Evolutionary conservation across 805 yeast species (phyloP).

Genomic region (Teunomyces cretensis): DNA sequence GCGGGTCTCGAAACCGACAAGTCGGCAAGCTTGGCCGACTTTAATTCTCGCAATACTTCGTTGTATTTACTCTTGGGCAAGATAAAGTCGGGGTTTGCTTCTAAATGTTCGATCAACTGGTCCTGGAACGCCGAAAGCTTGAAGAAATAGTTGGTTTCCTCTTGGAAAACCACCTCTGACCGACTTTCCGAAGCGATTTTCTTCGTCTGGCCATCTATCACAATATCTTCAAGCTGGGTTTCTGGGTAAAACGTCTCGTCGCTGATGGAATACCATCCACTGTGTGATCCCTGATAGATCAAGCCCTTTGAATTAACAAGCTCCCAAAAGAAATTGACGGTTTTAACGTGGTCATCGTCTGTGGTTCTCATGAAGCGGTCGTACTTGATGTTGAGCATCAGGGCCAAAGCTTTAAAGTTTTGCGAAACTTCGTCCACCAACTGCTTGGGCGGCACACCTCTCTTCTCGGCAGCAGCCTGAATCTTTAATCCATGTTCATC

Average conservation of each 20-base stretch:
- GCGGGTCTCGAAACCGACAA: conserved; percentile 87
- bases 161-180: conserved; percentile 69
- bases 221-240: conserved; percentile 54
- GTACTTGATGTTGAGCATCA: conserved; percentile 53
- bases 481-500: conserved; percentile 97
- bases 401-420: conserved; percentile 65
- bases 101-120: conserved; percentile 49
- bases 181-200: conserved; percentile 66
- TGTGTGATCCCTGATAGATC: conserved; percentile 79
- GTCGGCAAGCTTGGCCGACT: conserved; percentile 51
- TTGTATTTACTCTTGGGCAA: conserved; percentile 58
- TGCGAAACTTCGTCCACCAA: conserved; percentile 72
- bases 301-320: conserved; percentile 55
- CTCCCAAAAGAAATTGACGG: conserved; percentile 73
- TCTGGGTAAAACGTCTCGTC: conserved; percentile 95
- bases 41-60: conserved; percentile 59
- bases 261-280: conserved; percentile 93
- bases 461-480: conserved; percentile 72
- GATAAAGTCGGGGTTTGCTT: conserved; percentile 57
- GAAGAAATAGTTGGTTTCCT: conserved; percentile 88
- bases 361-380: conserved; percentile 90
- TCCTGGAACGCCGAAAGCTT: conserved; percentile 61
- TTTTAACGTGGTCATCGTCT: conserved; percentile 68
- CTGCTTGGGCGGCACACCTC: conserved; percentile 49
- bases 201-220: conserved; percentile 26